Evolutionary conservation across 2,329 filamentous ascomycete genomes (phyloP), one percentile per base, ranked within the genome.

Genomic region (Venturia effusa): DNA sequence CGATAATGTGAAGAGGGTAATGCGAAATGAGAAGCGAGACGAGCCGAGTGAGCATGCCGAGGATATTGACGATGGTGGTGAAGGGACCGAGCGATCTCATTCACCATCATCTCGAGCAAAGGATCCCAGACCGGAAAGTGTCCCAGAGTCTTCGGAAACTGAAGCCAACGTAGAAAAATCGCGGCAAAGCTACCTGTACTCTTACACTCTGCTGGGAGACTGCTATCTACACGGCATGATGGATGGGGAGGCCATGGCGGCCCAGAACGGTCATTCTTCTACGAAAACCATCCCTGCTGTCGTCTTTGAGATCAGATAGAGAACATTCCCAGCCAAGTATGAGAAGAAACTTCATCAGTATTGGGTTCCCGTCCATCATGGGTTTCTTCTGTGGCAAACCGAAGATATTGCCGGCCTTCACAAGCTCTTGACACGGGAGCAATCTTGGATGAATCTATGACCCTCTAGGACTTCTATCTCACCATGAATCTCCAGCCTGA

Each of bases 171-270:
- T n/a, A 19, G 43, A 45, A 24, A 45, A 22, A 19, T 45, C 43
- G 8, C 43, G 43, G 3, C 43, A 45, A 45, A 45, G 43, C 22
- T 45, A 45, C 22, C 43, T 13, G 19, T 45, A 45, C 32, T 64
- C 24, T 17, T 55, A 64, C 27, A 37, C 54, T 32, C 22, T 64
- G 24, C 24, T 65, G 34, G 64, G 61, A 24, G 64, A 65, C 17
- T 63, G 64, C 39, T 65, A 65, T 57, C 30, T 65, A 6, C 61
- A 65, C 39, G 43, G 48, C 3, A 65, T 65, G 61, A 65, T 65
- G 64, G 61, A 65, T 54, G 64, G 64, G 5, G 64, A 65, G 40
- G 64, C 64, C 7, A 65, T 65, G 34, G 43, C 24, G 17, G 19
- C 30, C 17, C 63, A 64, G 37, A 64, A 64, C 43, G 43, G 43